These are phyloP conservation scores for Cystobasidiaceae sp. DNA, from an alignment of 1,284 basidiomycete species.

Conservation along the genomic window DNA sequence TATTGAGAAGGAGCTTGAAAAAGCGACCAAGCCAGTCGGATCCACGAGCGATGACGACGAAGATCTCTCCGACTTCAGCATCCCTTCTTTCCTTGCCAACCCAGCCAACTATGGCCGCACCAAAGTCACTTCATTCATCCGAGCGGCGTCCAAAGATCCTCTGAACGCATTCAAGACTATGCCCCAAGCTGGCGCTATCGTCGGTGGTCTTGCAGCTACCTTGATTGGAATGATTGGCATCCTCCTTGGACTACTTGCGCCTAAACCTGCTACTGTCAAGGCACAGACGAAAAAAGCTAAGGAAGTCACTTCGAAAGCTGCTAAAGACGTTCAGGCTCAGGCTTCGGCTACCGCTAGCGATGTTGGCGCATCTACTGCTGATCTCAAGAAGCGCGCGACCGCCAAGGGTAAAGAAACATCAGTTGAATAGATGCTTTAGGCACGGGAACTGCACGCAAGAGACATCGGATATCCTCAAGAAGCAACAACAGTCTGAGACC, in stretches of 20 bases:
- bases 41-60: slow-evolving; percentile 40
- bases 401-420: slow-evolving; percentile 10
- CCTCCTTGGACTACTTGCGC: slow-evolving; percentile 26
- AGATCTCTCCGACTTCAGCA: slow-evolving; percentile 34
- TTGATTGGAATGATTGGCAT: slow-evolving; percentile 75
- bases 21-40: slow-evolving; percentile 42
- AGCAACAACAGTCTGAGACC: too few species aligned
- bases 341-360: slow-evolving; percentile 16
- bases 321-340: slow-evolving; percentile 1
- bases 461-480: too few species aligned
- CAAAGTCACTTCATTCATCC: slow-evolving; percentile 67
- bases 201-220: slow-evolving; percentile 66
- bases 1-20: slow-evolving; percentile 48
- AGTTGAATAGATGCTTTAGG: not conserved
- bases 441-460: not conserved
- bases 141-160: slow-evolving; percentile 66
- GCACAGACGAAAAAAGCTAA: slow-evolving; percentile 22
- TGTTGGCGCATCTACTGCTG: slow-evolving; percentile 16
- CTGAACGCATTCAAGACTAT: slow-evolving; percentile 68
- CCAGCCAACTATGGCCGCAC: slow-evolving; percentile 72
- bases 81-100: slow-evolving; percentile 51
- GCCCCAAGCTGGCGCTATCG: slow-evolving; percentile 74
- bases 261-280: slow-evolving; percentile 25
- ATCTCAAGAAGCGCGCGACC: slow-evolving; percentile 8
- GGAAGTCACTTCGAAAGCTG: slow-evolving; percentile 3